Evolutionary conservation across 768 basidiomycete species (phyloP).

Genomic region (Rhodosporidiobolus sp.): DNA sequence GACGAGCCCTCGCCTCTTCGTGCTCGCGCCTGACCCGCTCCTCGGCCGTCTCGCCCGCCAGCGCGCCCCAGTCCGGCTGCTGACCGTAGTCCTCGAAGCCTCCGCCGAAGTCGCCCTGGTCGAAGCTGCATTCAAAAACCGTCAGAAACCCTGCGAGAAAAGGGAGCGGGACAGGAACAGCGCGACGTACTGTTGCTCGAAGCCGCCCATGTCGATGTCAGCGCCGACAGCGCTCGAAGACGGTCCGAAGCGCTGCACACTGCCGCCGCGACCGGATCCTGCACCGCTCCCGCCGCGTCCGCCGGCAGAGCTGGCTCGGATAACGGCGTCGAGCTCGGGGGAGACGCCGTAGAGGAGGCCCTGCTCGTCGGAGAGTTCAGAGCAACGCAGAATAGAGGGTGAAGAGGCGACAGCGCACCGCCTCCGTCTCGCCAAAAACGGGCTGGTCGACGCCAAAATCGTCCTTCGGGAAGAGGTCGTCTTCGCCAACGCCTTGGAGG

Average conservation of each 20-base stretch:
- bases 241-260: neutral
- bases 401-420: neutral
- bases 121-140: slow-evolving; percentile 2
- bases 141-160: too few species aligned
- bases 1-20: slow-evolving; percentile 16
- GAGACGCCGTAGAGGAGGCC: slow-evolving; percentile 27
- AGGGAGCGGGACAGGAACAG: neutral
- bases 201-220: neutral
- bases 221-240: slow-evolving; percentile 17
- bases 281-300: slow-evolving; percentile 2
- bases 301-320: slow-evolving; percentile 1
- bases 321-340: slow-evolving; percentile 26
- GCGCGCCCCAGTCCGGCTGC: neutral
- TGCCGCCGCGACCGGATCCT: neutral
- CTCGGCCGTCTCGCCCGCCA: neutral
- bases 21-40: slow-evolving; percentile 24
- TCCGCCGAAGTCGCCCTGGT: slow-evolving; percentile 13
- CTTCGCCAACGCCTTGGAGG: neutral
- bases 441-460: slow-evolving; percentile 13
- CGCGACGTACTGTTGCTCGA: slow-evolving; percentile 13
- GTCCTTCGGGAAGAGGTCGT: neutral
- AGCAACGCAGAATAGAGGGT: rapidly evolving
- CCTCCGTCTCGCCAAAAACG: slow-evolving; percentile 23
- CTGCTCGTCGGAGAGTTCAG: neutral
- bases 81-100: slow-evolving; percentile 4